These are phyloP conservation scores for Microcyclospora tardicrescens DNA, from an alignment of 2,329 filamentous ascomycete species.

Conservation along the genomic window DNA sequence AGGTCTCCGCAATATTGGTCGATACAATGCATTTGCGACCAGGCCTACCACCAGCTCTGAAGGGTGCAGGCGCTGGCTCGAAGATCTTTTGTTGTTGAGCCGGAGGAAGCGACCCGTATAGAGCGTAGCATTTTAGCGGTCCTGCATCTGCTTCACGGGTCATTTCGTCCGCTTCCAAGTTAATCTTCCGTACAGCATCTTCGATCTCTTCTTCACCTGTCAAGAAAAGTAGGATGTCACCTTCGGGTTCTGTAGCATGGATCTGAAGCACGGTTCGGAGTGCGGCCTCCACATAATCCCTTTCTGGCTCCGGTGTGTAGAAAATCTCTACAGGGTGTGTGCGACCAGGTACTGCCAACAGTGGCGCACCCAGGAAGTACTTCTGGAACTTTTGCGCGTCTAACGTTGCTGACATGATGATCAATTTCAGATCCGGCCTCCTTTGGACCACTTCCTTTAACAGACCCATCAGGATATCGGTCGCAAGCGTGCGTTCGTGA, in stretches of 20 bases:
- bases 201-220: constrained; percentile 99
- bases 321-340: constrained; percentile 97
- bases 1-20: constrained; percentile 97
- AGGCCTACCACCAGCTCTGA: constrained; percentile 62
- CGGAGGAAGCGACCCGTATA: constrained; percentile 87
- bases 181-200: constrained; percentile 85
- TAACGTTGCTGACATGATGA: constrained; percentile 96
- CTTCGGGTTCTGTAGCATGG: constrained; percentile 81
- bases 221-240: constrained; percentile 86
- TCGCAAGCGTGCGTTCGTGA: constrained; percentile 92
- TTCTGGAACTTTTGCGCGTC: constrained; percentile 96
- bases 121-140: constrained; percentile 76
- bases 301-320: constrained; percentile 91
- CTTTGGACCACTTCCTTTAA: constrained; percentile 78
- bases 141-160: constrained; percentile 81
- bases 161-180: constrained; percentile 82
- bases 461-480: constrained; percentile 93
- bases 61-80: constrained; percentile 65
- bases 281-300: constrained; percentile 92
- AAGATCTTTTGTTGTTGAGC: constrained; percentile 93
- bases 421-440: constrained; percentile 85
- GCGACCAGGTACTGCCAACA: constrained; percentile 86
- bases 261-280: constrained; percentile 93
- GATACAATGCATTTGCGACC: constrained; percentile 91
- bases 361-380: constrained; percentile 89